phyloP scores from a whole-genome alignment of 108 stramenopile genomes.

The Cyclotella choctawhatcheeana region DNA sequence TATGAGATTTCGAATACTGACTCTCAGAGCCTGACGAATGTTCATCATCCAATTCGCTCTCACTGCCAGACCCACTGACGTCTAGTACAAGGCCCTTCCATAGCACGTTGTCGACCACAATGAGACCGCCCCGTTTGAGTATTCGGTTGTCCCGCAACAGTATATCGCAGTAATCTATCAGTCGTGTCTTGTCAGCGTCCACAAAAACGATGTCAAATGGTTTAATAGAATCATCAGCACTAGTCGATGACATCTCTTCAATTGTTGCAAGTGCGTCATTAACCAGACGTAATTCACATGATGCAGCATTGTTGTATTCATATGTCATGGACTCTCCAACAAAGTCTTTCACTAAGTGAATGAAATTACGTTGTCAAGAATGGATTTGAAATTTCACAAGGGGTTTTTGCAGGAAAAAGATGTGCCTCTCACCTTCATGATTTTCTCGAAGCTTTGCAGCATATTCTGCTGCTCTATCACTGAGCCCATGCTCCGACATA shows the following conservation, averaged over 20 bases:
- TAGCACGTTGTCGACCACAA: constrained; percentile 92
- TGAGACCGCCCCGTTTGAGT: constrained; percentile 77
- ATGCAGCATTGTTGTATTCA: constrained; percentile 49
- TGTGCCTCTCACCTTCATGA: constrained; percentile 26
- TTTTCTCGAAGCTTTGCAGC: constrained; percentile 49
- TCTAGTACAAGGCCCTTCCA: constrained; percentile 92
- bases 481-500: constrained; percentile 61
- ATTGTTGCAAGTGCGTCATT: constrained; percentile 82
- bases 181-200: constrained; percentile 90
- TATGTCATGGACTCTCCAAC: constrained; percentile 46
- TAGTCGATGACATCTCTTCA: constrained; percentile 70
- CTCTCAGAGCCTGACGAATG: background rate
- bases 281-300: constrained; percentile 68
- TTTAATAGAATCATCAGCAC: constrained; percentile 18
- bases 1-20: constrained; percentile 25
- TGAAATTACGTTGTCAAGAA: background rate
- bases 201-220: constrained; percentile 91
- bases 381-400: constrained; percentile 9
- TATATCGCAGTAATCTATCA: constrained; percentile 83
- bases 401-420: too few species aligned
- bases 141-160: constrained; percentile 64
- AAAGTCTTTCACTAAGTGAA: constrained; percentile 23
- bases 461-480: constrained; percentile 61
- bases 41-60: constrained; percentile 30
- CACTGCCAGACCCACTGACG: constrained; percentile 46